Conservation (phyloP, 305 asterid genomes). For the Rubia tinctorum region DNA sequence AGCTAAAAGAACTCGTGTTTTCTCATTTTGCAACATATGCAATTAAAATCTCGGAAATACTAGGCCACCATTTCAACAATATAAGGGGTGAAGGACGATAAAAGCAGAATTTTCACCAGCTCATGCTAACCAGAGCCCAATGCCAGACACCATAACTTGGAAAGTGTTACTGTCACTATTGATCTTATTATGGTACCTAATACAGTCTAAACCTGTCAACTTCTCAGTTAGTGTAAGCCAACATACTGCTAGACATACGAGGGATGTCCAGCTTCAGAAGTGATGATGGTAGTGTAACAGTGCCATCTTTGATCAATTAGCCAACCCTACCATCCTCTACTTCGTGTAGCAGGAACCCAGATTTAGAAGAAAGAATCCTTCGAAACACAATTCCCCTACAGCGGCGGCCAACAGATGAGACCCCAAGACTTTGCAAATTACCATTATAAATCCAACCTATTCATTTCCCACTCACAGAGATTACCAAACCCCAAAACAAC, state of each 20-base stretch:
- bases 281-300: conserved; percentile 1
- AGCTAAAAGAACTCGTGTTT: not conserved
- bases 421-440: conserved; percentile 17
- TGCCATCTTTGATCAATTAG: conserved; percentile 5
- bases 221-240: conserved; percentile 5
- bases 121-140: conserved; percentile 17
- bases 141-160: not conserved
- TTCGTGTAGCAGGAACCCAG: conserved; percentile 5
- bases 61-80: conserved; percentile 12
- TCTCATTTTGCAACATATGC: conserved; percentile 1
- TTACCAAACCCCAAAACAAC: conserved; percentile 38
- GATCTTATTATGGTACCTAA: conserved; percentile 10
- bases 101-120: conserved; percentile 20
- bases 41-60: conserved; percentile 3
- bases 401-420: not conserved
- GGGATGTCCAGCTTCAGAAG: conserved; percentile 9
- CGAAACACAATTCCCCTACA: conserved; percentile 3
- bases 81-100: conserved; percentile 1
- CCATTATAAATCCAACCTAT: conserved; percentile 26
- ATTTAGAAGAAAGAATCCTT: conserved; percentile 11
- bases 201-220: conserved; percentile 11
- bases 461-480: conserved; percentile 22
- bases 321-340: conserved; percentile 11
- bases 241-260: not conserved
- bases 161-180: conserved; percentile 2